Evolutionary conservation across 208 protist genomes (phyloP), one percentile per base, ranked within the genome.

Genomic region (Borovskyia barvae): DNA sequence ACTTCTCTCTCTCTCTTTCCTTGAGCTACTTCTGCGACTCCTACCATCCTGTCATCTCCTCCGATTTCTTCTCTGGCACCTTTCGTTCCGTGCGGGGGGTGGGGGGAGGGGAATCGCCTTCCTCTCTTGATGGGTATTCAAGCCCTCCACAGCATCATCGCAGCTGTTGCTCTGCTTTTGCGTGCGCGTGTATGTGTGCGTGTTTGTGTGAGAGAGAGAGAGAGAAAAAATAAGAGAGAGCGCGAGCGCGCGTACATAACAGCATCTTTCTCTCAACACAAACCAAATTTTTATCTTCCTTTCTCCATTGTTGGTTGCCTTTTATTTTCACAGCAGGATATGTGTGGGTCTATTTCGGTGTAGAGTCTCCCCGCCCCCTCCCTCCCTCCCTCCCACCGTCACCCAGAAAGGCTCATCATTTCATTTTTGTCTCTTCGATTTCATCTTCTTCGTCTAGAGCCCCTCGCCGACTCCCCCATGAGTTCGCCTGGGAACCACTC

Each of bases 361-460:
- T 32, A n/a, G 35, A 49, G 33, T 59, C 52, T 43, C 45, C 51
- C 9, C 19, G 25, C 53, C 40, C 24, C 33, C 42, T 39, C 4
- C 25, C 36, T 43, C 37, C 3, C 25, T 3, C 29, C 30, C 33
- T 52, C 25, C 22, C 17, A 43, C n/a, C 11, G 48, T 33, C 32
- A 45, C 46, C 30, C 54, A 65, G 40, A 72, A 72, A 30, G 61
- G 42, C 41, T 48, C 39, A 26, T 3, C 35, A 36, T 7, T 52
- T 52, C 35, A 9, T 28, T 32, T 24, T 32, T 28, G 11, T 22
- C 25, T 39, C 8, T 62, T 61, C 49, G 22, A 53, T 61, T 49
- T 79, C 39, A 70, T 25, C 53, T 65, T 73, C 30, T 62, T 39
- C 32, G 50, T 55, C 32, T 61, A n/a, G n/a, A n/a, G n/a, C n/a